phyloP scores from a whole-genome alignment of 2,329 filamentous ascomycete species.

The Colletotrichum sp. region DNA sequence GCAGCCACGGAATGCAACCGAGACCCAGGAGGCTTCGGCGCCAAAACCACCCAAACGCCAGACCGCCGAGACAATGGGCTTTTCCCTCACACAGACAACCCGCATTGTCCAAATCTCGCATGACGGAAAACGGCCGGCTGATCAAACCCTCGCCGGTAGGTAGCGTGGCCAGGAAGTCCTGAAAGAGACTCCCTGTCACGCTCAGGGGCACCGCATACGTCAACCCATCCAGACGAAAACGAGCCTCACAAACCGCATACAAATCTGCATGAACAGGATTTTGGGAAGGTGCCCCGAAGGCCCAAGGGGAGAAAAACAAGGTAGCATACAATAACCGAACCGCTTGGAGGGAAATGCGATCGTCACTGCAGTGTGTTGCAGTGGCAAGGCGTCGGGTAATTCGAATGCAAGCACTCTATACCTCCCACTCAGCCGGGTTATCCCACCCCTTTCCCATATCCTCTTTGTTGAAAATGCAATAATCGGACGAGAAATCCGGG shows the following conservation, averaged over 20 bases:
- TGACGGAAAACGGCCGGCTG: neutral
- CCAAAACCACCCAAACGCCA: neutral
- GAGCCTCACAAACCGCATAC: neutral
- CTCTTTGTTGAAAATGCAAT: neutral
- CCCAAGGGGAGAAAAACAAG: neutral
- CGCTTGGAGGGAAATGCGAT: neutral
- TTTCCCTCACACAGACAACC: neutral
- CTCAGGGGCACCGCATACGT: neutral
- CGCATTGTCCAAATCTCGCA: neutral
- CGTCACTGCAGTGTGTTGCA: neutral
- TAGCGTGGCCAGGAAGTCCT: neutral
- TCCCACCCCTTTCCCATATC: neutral
- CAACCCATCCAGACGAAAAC: neutral
- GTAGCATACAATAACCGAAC: neutral
- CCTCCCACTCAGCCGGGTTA: neutral
- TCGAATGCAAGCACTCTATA: slow-evolving; percentile 2
- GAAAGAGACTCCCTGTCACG: neutral
- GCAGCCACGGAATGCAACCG: neutral
- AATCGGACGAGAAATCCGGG: neutral
- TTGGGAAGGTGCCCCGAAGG: neutral
- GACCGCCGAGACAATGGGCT: neutral
- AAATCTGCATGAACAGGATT: neutral
- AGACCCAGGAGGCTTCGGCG: neutral
- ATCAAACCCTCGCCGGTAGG: neutral
- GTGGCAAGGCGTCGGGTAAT: neutral